Conservation (phyloP, 169 alveolate genomes). For the Cryptosporidium viatorum region DNA sequence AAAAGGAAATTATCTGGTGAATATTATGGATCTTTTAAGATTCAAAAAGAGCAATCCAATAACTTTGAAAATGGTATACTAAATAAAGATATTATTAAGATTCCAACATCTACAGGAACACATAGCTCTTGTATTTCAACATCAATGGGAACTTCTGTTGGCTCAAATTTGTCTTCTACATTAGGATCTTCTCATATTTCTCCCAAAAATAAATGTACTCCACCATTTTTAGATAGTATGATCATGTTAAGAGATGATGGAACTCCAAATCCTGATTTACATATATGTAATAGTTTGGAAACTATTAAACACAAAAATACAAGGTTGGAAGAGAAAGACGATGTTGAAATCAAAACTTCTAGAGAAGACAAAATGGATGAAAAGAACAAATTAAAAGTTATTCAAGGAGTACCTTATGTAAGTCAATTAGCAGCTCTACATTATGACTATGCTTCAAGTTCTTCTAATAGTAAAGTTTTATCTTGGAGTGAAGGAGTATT, state of each 20-base stretch:
- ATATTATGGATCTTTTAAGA: not conserved
- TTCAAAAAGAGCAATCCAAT: not conserved
- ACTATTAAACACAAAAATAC: not conserved
- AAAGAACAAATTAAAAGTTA: conserved; percentile 7
- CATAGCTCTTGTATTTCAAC: conserved; percentile 37
- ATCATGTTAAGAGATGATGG: conserved; percentile 21
- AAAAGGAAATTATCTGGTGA: not conserved
- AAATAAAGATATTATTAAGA: not conserved
- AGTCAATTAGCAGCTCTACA: conserved; percentile 58
- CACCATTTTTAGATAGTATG: conserved; percentile 68
- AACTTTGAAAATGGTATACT: not conserved
- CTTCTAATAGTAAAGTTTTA: conserved; percentile 51
- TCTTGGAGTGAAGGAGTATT: conserved; percentile 58
- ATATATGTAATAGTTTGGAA: conserved; percentile 20
- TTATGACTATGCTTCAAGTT: conserved; percentile 62
- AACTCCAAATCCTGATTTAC: not conserved
- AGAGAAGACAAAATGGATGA: not conserved
- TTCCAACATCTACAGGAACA: conserved; percentile 13
- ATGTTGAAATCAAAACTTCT: not conserved
- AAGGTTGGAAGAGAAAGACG: not conserved
- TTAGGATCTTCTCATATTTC: not conserved
- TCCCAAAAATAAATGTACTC: not conserved
- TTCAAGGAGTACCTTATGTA: conserved; percentile 54
- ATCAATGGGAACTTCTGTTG: conserved; percentile 2
- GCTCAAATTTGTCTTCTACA: not conserved